Conservation (phyloP, 345 rosid genomes). For the Aquilaria sinensis region DNA sequence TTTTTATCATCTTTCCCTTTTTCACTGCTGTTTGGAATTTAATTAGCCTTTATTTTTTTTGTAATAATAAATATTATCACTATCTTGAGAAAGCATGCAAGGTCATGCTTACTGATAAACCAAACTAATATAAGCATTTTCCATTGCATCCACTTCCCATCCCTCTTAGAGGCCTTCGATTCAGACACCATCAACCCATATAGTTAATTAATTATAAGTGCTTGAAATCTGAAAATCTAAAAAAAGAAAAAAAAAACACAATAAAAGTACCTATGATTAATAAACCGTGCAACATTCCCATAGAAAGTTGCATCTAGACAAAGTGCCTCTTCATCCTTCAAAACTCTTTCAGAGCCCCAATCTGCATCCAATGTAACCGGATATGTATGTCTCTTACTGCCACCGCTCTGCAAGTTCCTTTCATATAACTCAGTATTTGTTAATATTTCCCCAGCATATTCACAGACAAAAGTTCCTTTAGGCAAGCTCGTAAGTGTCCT, state of each 20-base stretch:
- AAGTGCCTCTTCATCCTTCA: slow-evolving; percentile 80
- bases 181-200: too few species aligned
- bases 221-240: not conserved
- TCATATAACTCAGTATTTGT: slow-evolving; percentile 60
- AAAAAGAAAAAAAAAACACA: not conserved
- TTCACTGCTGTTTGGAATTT: too few species aligned
- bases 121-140: too few species aligned
- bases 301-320: slow-evolving; percentile 70
- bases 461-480: slow-evolving; percentile 87
- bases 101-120: too few species aligned
- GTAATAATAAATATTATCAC: too few species aligned
- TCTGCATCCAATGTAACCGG: slow-evolving; percentile 78
- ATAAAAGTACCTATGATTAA: slow-evolving; percentile 73
- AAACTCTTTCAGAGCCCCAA: slow-evolving; percentile 54
- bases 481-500: slow-evolving; percentile 72
- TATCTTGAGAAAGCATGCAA: too few species aligned
- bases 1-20: too few species aligned
- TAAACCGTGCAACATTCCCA: slow-evolving; percentile 90
- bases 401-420: slow-evolving; percentile 36
- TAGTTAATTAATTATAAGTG: not conserved
- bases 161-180: too few species aligned
- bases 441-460: slow-evolving; percentile 80
- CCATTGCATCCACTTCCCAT: too few species aligned
- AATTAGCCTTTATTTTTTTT: too few species aligned
- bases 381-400: slow-evolving; percentile 38